Conservation (phyloP, 768 basidiomycete species). For the Russula foetens region DNA sequence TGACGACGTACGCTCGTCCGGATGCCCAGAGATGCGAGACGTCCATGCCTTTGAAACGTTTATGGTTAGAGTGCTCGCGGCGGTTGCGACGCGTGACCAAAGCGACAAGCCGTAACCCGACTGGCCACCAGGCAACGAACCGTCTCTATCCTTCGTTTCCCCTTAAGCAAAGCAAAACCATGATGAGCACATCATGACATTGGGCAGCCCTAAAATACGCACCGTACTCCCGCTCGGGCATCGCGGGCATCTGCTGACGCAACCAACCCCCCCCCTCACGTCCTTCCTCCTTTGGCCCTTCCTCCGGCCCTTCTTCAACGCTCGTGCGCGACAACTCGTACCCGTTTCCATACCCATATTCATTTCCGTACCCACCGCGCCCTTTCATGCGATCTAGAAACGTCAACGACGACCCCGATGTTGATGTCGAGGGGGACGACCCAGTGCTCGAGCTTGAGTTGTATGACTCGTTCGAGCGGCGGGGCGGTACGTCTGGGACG, state of each 20-base stretch:
- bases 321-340: slow-evolving; percentile 35
- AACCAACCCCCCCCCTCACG: not conserved
- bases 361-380: slow-evolving; percentile 21
- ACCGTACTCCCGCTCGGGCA: not conserved
- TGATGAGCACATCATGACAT: not conserved
- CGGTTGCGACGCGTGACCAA: slow-evolving; percentile 51
- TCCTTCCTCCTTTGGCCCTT: not conserved
- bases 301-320: slow-evolving; percentile 33
- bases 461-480: slow-evolving; percentile 5
- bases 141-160: not conserved
- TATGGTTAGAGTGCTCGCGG: slow-evolving; percentile 44
- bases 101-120: slow-evolving; percentile 37
- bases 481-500: slow-evolving; percentile 12
- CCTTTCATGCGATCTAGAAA: slow-evolving; percentile 32
- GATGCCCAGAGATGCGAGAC: slow-evolving; percentile 1
- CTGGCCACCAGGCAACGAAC: not conserved
- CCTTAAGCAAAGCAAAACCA: too few species aligned
- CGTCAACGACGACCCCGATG: slow-evolving; percentile 23
- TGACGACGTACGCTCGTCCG: slow-evolving; percentile 16
- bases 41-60: slow-evolving; percentile 54
- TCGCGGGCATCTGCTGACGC: not conserved
- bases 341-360: too few species aligned
- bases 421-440: slow-evolving; percentile 21
- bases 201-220: not conserved
- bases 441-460: slow-evolving; percentile 21